phyloP scores from a whole-genome alignment of 2,329 filamentous ascomycete species.

The Hymenoscyphus occultus region DNA sequence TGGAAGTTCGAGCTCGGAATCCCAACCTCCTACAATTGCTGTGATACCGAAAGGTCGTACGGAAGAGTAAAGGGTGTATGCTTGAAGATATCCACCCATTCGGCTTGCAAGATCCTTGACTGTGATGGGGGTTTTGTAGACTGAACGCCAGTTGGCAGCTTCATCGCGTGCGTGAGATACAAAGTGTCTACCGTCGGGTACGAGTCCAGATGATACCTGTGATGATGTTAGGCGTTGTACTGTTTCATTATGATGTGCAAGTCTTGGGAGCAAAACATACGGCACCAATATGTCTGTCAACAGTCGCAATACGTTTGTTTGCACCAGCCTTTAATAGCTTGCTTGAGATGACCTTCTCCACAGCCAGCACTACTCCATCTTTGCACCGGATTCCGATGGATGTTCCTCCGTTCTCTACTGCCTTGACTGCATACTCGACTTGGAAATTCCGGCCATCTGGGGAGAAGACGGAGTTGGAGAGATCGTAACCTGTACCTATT shows the following conservation, averaged over 20 bases:
- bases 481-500: slow-evolving; percentile 99
- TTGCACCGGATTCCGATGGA: slow-evolving; percentile 96
- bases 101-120: slow-evolving; percentile 83
- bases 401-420: slow-evolving; percentile 96
- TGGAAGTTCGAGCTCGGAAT: slow-evolving; percentile 78
- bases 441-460: slow-evolving; percentile 99
- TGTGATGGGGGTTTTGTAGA: slow-evolving; percentile 93
- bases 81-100: slow-evolving; percentile 94
- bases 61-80: slow-evolving; percentile 94
- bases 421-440: slow-evolving; percentile 98
- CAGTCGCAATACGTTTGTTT: slow-evolving; percentile 94
- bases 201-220: slow-evolving; percentile 90
- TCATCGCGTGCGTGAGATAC: slow-evolving; percentile 92
- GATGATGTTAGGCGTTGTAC: slow-evolving; percentile 18
- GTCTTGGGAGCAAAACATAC: slow-evolving; percentile 52
- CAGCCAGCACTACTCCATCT: slow-evolving; percentile 91
- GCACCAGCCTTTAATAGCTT: slow-evolving; percentile 93
- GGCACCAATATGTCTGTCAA: slow-evolving; percentile 90
- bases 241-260: background rate
- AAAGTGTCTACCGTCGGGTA: slow-evolving; percentile 94
- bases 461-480: slow-evolving; percentile 99
- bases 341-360: slow-evolving; percentile 94
- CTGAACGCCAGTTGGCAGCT: slow-evolving; percentile 83
- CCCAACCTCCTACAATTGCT: slow-evolving; percentile 89
- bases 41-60: slow-evolving; percentile 97